Conservation (phyloP, 805 yeast species). For the Cyberlindnera japonica region DNA sequence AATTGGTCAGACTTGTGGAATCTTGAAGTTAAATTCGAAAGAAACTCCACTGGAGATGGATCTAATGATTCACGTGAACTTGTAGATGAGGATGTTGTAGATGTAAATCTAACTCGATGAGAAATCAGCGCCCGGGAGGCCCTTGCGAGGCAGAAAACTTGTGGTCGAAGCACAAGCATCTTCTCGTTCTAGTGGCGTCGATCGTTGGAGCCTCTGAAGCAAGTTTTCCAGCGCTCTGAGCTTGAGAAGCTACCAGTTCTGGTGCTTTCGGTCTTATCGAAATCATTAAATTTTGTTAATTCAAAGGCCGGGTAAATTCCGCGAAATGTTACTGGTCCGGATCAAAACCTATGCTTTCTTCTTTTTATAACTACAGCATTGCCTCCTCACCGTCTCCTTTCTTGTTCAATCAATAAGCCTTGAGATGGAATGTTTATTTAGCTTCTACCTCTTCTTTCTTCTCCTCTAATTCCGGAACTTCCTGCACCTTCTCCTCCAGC, state of each 20-base stretch:
- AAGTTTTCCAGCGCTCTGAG: no score
- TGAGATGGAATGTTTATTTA: no score
- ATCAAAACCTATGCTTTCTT: no score
- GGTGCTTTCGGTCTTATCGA: neutral
- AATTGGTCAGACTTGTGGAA: conserved; percentile 6
- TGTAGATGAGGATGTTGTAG: conserved; percentile 1
- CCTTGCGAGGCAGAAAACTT: conserved; percentile 1
- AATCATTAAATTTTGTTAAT: no score
- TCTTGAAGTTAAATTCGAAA: conserved; percentile 30
- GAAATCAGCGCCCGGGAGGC: conserved; percentile 3
- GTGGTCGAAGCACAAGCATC: conserved; percentile 14
- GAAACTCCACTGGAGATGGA: conserved; percentile 36
- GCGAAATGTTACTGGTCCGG: no score
- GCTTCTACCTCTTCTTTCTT: conserved; percentile 8
- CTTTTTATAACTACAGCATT: no score
- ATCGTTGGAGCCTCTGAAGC: neutral
- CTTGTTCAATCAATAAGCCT: no score
- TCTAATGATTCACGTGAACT: conserved; percentile 21
- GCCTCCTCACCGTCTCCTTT: no score
- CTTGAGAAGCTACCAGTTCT: no score
- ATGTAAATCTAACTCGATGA: no score
- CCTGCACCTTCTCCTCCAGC: conserved; percentile 28
- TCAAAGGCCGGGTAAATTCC: no score
- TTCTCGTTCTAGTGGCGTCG: neutral
- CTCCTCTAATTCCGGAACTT: conserved; percentile 9